A percentile compares a stretch with the other conserved stretches of the same genome.
Evolutionary conservation across 768 basidiomycete genomes (phyloP).

Genomic region (Trametes sanguinea): DNA sequence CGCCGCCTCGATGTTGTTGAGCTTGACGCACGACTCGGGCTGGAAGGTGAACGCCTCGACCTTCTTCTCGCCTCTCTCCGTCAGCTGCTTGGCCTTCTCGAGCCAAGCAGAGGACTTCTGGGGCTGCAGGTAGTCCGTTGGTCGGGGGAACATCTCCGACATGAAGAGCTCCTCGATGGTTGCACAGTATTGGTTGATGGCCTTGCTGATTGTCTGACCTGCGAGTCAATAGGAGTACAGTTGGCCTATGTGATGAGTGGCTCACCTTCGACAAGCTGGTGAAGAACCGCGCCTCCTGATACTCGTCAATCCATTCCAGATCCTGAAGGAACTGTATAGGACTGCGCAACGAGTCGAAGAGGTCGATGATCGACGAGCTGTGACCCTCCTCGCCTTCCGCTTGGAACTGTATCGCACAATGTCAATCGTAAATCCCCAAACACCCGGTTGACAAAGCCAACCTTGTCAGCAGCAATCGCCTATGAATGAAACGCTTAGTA

Average conservation of each 20-base stretch:
- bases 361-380: conserved; percentile 95
- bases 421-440: conserved; percentile 4
- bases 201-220: conserved; percentile 82
- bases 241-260: too few species aligned
- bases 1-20: conserved; percentile 96
- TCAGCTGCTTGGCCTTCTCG: conserved; percentile 79
- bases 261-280: conserved; percentile 83
- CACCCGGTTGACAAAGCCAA: conserved; percentile 30
- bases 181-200: conserved; percentile 89
- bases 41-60: conserved; percentile 94
- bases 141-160: conserved; percentile 91
- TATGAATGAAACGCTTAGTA: conserved; percentile 30
- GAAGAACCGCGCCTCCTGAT: conserved; percentile 87
- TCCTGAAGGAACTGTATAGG: conserved; percentile 88
- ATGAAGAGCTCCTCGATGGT: conserved; percentile 88
- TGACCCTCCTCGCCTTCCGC: conserved; percentile 79
- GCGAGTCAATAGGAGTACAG: not conserved
- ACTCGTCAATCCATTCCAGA: conserved; percentile 89
- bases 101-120: conserved; percentile 89
- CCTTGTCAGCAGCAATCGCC: conserved; percentile 85
- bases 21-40: conserved; percentile 92
- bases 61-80: conserved; percentile 82
- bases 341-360: conserved; percentile 92
- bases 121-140: conserved; percentile 74
- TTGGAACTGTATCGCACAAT: conserved; percentile 57